Evolutionary conservation across 768 basidiomycete species (phyloP).

Genomic region (Termitomyces sp.): DNA sequence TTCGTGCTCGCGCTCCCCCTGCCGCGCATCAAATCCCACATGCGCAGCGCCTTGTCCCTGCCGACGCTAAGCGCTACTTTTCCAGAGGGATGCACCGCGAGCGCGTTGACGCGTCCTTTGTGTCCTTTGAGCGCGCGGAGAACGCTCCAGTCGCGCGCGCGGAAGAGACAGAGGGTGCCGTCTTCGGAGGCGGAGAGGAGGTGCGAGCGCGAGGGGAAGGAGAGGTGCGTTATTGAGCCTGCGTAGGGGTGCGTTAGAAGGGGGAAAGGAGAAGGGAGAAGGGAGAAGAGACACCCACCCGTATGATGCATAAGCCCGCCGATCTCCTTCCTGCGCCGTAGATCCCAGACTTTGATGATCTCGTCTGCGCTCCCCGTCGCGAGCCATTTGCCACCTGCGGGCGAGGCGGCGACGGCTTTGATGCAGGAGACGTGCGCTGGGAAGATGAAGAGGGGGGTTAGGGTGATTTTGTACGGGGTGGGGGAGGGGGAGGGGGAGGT

Average conservation of each 20-base stretch:
- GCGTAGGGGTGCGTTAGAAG: slow-evolving; percentile 2
- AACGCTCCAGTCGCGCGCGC: slow-evolving; percentile 91
- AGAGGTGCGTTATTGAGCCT: slow-evolving; percentile 91
- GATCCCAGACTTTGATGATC: slow-evolving; percentile 95
- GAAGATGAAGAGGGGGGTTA: slow-evolving; percentile 91
- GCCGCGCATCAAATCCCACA: slow-evolving; percentile 99
- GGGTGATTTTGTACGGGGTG: slow-evolving; percentile 16
- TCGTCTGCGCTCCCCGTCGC: slow-evolving; percentile 96
- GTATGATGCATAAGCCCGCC: slow-evolving; percentile 94
- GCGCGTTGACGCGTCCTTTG: slow-evolving; percentile 86
- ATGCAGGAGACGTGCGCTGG: slow-evolving; percentile 95
- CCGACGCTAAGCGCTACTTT: slow-evolving; percentile 92
- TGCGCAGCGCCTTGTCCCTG: slow-evolving; percentile 81
- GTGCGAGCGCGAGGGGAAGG: slow-evolving; percentile 86
- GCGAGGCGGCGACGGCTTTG: slow-evolving; percentile 85
- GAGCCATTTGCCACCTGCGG: slow-evolving; percentile 91
- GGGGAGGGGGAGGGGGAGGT: neutral
- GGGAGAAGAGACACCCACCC: slow-evolving; percentile 44
- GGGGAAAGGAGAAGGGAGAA: neutral
- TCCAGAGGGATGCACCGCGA: slow-evolving; percentile 91
- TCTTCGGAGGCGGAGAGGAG: slow-evolving; percentile 92
- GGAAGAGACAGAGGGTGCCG: slow-evolving; percentile 86
- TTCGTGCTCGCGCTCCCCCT: slow-evolving; percentile 87
- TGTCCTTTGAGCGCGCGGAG: slow-evolving; percentile 88
- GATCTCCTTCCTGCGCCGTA: slow-evolving; percentile 87